Conservation (phyloP, 768 basidiomycete genomes). For the Boletus tylopilopsis region DNA sequence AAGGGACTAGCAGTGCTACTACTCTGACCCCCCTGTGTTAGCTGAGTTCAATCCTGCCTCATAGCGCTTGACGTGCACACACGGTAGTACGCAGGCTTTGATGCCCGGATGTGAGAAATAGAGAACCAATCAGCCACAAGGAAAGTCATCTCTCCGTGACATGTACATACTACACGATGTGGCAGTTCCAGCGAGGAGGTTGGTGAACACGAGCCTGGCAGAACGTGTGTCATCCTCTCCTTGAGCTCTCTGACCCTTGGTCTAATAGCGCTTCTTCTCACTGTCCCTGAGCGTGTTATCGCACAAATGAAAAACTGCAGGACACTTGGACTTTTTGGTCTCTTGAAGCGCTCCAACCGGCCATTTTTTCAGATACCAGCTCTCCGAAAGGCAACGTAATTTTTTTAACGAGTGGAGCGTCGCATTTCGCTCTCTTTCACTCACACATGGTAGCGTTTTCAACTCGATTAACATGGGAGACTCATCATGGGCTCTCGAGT, state of each 20-base stretch:
- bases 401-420: slow-evolving; percentile 8
- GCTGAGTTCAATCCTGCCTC: not conserved
- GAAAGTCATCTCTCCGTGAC: not conserved
- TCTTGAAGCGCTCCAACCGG: not conserved
- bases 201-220: not conserved
- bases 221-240: not conserved
- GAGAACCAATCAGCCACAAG: no score
- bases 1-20: no score
- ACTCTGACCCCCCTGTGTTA: not conserved
- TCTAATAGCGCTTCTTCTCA: slow-evolving; percentile 15
- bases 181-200: not conserved
- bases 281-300: slow-evolving; percentile 18
- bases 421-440: not conserved
- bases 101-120: not conserved
- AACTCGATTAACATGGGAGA: slow-evolving; percentile 4
- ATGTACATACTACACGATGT: not conserved
- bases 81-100: not conserved
- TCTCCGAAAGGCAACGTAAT: slow-evolving; percentile 15
- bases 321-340: not conserved
- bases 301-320: slow-evolving; percentile 14
- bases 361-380: not conserved
- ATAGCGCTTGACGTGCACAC: not conserved
- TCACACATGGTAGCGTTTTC: slow-evolving; percentile 9
- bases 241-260: slow-evolving; percentile 2
- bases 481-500: not conserved